Evolutionary conservation across 2,329 filamentous ascomycete species (phyloP), one percentile per base, ranked within the genome.

Genomic region (Ophioceras dolichostomum): DNA sequence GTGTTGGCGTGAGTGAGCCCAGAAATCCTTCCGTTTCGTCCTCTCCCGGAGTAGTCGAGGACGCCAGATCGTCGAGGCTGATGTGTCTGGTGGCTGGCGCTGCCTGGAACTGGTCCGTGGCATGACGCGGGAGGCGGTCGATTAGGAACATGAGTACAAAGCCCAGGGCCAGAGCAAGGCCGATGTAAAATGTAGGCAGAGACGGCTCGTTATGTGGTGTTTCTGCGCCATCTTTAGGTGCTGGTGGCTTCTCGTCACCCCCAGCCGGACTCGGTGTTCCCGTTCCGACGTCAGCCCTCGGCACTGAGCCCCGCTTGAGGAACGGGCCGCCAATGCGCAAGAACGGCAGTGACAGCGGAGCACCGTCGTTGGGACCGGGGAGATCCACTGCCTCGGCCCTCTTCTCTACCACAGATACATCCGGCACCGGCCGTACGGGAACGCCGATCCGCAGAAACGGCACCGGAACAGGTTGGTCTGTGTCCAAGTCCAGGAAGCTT

Each of bases 91-190:
- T 83, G 37, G 77, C 68, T 12, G 80, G 77, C 27, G 72, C 68
- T 16, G 72, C 63, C 49, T 79, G 77, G 27, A 83, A 62, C 29
- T 70, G 68, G 16, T 83, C 70, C 1, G 73, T 71, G 5, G 79
- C 76, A 53, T 87, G 82, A 29, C 77, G 76, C 7, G 87, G 86
- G 8, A 94, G 61, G 36, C 84, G 79, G 59, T 98, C 89, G 51
- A 98, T 82, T 17, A 98, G 72, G 54, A 94, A 96, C 91, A 98
- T 98, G 45, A 95, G 71, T 40, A 94, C 77, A 58, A 96, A 98
- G 10, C 91, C 91, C 13, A 84, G 64, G 39, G 94, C 76, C 36
- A 98, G 66, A 2, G 88, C 85, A 38, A 96, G 68, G 5, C 91
- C 91, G 41, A 98, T 83, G 60, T 84, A 91, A 45, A 79, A 76